phyloP scores from a whole-genome alignment of 2,329 filamentous ascomycete species.

The Leptographium lundbergii region DNA sequence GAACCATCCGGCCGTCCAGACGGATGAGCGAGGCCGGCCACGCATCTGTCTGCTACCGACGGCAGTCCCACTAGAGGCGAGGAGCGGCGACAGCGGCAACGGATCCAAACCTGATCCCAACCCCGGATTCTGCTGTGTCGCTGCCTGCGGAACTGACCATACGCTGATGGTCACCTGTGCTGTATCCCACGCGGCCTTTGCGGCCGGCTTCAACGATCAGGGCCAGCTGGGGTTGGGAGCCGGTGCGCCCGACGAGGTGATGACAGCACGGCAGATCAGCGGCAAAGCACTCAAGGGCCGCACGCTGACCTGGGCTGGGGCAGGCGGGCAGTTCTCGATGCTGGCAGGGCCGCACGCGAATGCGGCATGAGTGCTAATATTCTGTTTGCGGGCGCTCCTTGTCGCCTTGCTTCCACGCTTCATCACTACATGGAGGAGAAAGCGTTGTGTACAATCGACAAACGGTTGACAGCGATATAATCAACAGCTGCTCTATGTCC shows the following conservation, averaged over 20 bases:
- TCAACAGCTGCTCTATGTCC: too few relatives aligned
- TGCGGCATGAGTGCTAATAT: background rate
- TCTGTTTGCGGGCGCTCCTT: too few relatives aligned
- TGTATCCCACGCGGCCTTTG: conserved; percentile 38
- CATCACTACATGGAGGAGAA: too few relatives aligned
- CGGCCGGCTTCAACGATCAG: conserved; percentile 48
- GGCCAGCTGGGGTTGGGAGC: conserved; percentile 41
- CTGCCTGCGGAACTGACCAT: conserved; percentile 48
- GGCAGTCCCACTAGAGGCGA: background rate
- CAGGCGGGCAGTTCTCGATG: conserved; percentile 45
- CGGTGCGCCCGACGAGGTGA: conserved; percentile 36
- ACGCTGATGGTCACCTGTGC: conserved; percentile 43
- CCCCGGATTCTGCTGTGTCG: conserved; percentile 12
- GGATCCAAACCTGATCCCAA: background rate
- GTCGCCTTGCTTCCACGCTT: too few relatives aligned
- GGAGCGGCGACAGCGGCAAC: background rate
- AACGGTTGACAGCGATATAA: too few relatives aligned
- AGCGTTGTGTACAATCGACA: too few relatives aligned
- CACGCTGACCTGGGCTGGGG: conserved; percentile 47
- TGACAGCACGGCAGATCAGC: background rate
- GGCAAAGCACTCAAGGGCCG: conserved; percentile 18
- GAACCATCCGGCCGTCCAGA: background rate
- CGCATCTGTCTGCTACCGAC: conserved; percentile 29
- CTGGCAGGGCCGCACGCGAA: conserved; percentile 9
- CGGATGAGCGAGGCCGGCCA: background rate